Conservation (phyloP, 2,329 filamentous ascomycete species). For the Clonostachys solani region DNA sequence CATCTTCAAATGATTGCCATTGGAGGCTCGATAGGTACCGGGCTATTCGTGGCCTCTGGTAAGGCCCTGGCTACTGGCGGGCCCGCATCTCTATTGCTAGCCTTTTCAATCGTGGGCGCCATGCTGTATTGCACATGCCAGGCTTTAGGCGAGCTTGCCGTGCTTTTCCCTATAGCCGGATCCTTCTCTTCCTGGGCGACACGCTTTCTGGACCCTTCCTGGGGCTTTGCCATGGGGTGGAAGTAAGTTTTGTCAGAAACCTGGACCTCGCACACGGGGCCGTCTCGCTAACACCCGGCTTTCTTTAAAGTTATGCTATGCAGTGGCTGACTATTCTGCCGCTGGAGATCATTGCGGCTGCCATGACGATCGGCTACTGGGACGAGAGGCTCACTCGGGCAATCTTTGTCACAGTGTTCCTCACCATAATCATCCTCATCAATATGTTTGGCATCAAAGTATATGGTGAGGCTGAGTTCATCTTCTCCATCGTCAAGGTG, state of each 20-base stretch:
- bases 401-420: constrained; percentile 80
- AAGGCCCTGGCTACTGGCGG: constrained; percentile 67
- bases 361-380: constrained; percentile 83
- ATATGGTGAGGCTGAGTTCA: constrained; percentile 86
- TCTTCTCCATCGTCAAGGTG: constrained; percentile 84
- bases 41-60: constrained; percentile 83
- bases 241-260: constrained; percentile 50
- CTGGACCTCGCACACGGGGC: neutral
- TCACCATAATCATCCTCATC: constrained; percentile 70
- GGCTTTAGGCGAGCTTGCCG: constrained; percentile 85
- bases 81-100: constrained; percentile 72
- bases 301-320: constrained; percentile 62
- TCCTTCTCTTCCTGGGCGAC: constrained; percentile 92
- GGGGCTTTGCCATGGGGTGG: constrained; percentile 95
- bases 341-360: constrained; percentile 81
- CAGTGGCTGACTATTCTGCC: constrained; percentile 85
- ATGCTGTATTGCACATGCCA: constrained; percentile 95
- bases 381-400: constrained; percentile 58
- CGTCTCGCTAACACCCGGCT: neutral
- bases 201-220: constrained; percentile 87
- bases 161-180: constrained; percentile 84
- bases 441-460: constrained; percentile 86
- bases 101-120: constrained; percentile 73
- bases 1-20: constrained; percentile 98
- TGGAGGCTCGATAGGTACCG: constrained; percentile 83